Evolutionary conservation across 352 stramenopile species (phyloP).

Genomic region (Pythium grandisporangium): DNA sequence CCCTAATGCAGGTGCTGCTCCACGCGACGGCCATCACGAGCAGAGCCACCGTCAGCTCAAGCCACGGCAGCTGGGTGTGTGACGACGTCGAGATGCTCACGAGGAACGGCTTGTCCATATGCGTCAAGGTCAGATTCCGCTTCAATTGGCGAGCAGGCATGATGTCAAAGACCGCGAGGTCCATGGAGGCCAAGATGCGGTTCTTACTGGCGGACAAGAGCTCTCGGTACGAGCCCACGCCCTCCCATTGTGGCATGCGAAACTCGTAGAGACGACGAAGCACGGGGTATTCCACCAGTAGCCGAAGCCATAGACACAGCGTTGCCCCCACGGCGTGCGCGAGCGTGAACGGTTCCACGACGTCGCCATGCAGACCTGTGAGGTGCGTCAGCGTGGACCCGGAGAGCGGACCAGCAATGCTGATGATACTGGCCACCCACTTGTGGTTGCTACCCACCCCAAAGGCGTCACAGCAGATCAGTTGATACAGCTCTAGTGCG

Average conservation of each 20-base stretch:
- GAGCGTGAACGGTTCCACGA: conserved; percentile 19
- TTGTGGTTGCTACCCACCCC: conserved; percentile 32
- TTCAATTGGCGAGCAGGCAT: conserved; percentile 34
- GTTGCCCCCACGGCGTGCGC: conserved; percentile 29
- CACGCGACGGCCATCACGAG: neutral
- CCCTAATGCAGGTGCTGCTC: neutral
- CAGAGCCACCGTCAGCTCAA: conserved; percentile 15
- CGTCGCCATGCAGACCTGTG: conserved; percentile 26
- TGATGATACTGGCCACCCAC: conserved; percentile 53
- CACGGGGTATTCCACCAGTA: conserved; percentile 27
- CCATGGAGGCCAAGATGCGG: conserved; percentile 21
- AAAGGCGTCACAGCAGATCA: conserved; percentile 49
- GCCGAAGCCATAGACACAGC: conserved; percentile 27
- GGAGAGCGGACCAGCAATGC: conserved; percentile 44
- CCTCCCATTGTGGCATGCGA: conserved; percentile 49
- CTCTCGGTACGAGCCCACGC: conserved; percentile 18
- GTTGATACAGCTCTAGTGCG: conserved; percentile 64
- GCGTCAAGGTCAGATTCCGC: conserved; percentile 31
- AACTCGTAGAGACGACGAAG: conserved; percentile 34
- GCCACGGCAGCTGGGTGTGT: conserved; percentile 23
- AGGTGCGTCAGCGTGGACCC: conserved; percentile 45
- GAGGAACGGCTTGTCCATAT: conserved; percentile 56
- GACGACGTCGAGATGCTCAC: conserved; percentile 59
- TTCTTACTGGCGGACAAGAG: conserved; percentile 22
- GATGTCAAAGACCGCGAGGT: conserved; percentile 39